Base-by-base conservation (phyloP, 148 eudicot genomes). In the Cornus florida region DNA sequence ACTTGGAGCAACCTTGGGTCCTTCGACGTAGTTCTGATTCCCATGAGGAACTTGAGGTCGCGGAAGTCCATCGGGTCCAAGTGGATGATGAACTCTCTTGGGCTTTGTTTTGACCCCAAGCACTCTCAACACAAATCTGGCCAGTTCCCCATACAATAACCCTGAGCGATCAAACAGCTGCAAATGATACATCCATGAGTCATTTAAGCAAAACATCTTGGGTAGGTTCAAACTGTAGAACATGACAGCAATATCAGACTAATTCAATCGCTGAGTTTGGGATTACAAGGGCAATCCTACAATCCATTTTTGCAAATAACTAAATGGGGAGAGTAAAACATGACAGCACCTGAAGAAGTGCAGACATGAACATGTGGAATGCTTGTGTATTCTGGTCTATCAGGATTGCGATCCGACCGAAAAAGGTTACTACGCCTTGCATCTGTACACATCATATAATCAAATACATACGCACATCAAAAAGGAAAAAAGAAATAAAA, bases 371-470 rank as follows among this genome's bases (percentile, higher is more conserved):
- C 88, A 93, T 80, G 79, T 96, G 99, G 83, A 96, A 91, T 67
- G 98, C 95, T 73, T 96, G 97, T 0, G 98, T 93, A 82, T 95
- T 95, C 84, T 95, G 99, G 86, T 95, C 97, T 8, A 93, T 90
- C 75, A 93, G 86, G 48, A 96, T 83, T 48, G 99, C 92, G 76
- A 96, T 82, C 66, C 98, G 92, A 20, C 99, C 98, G 71, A 93
- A 96, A 81, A 96, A 92, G 38, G 73, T 90, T 73, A 96, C 98
- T 48, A 92, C 91, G 68, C 99, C 99, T 87, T 93, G 92, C 98
- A 96, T 88, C 99, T 96, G 83, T 70, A 64, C 69, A 31, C 73
- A 82, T 76, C 64, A 38, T 5, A 53, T 17, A 33, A 43, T 73
- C 19, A 43, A 20, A 75, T 48, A 80, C 38, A 60, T 7, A 74